Conservation (phyloP, 768 basidiomycete species). For the Cystofilobasidium capitatum region DNA sequence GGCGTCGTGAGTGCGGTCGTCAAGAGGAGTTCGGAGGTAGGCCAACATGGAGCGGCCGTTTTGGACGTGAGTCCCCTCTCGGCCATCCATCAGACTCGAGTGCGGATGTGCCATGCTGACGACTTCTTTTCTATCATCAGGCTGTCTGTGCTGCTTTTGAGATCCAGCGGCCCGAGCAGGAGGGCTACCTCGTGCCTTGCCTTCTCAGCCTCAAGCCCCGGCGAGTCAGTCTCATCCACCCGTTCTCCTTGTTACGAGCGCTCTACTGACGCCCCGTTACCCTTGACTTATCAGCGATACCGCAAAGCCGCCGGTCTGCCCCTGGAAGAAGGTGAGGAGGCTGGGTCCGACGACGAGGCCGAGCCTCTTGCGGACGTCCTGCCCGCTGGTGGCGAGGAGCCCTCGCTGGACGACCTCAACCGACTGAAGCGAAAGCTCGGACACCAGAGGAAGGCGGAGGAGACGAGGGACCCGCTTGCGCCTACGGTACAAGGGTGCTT, state of each 20-base stretch:
- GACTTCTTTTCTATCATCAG: slow-evolving; percentile 39
- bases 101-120: background rate
- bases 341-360: slow-evolving; percentile 16
- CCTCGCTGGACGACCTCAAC: slow-evolving; percentile 29
- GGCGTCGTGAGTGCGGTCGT: slow-evolving; percentile 69
- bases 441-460: slow-evolving; percentile 34
- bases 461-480: slow-evolving; percentile 43
- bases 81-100: background rate
- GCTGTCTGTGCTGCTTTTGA: slow-evolving; percentile 55
- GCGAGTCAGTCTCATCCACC: slow-evolving; percentile 32
- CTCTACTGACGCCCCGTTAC: background rate
- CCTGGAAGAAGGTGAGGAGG: slow-evolving; percentile 18
- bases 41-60: slow-evolving; percentile 46
- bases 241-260: slow-evolving; percentile 27
- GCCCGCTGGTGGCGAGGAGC: slow-evolving; percentile 29
- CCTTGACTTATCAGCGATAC: slow-evolving; percentile 30
- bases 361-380: slow-evolving; percentile 18
- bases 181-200: slow-evolving; percentile 55
- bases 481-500: slow-evolving; percentile 76
- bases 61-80: slow-evolving; percentile 48
- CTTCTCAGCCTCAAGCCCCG: slow-evolving; percentile 46
- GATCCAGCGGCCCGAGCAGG: slow-evolving; percentile 47
- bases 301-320: slow-evolving; percentile 28
- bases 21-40: slow-evolving; percentile 53
- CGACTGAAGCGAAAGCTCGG: slow-evolving; percentile 28